Conservation (phyloP, 108 stramenopile species). For the Fistulifera solaris region DNA sequence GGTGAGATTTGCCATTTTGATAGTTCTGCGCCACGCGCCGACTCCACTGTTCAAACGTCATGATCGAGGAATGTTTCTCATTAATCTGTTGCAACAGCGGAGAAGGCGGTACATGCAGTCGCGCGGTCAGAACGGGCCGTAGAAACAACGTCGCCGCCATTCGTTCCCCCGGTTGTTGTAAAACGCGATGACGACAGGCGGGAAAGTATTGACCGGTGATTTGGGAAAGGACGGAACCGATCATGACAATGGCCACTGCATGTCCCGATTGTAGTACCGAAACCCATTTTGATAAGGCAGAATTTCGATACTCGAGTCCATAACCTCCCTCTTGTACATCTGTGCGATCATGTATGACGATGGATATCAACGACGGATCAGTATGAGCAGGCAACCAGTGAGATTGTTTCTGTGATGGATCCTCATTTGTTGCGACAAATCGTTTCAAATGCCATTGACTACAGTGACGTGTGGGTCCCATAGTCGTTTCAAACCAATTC, state of each 20-base stretch:
- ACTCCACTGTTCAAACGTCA: conserved; percentile 19
- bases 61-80: conserved; percentile 2
- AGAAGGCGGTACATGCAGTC: conserved; percentile 36
- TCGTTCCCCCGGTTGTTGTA: conserved; percentile 24
- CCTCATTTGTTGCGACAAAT: conserved; percentile 17
- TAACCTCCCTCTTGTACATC: conserved; percentile 28
- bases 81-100: conserved; percentile 12
- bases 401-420: conserved; percentile 10
- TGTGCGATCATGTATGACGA: conserved; percentile 53
- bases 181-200: conserved; percentile 58
- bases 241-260: conserved; percentile 60
- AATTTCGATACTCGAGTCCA: conserved; percentile 41
- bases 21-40: conserved; percentile 18
- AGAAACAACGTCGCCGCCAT: conserved; percentile 73
- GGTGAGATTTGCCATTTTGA: conserved; percentile 11
- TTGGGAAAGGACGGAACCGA: conserved; percentile 61
- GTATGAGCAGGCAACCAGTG: conserved; percentile 64
- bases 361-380: conserved; percentile 76
- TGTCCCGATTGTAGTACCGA: conserved; percentile 56
- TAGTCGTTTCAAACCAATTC: conserved; percentile 41
- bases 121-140: conserved; percentile 42
- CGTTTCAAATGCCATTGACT: conserved; percentile 85
- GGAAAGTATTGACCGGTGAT: conserved; percentile 48
- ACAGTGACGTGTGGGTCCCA: conserved; percentile 44
- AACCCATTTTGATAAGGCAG: conserved; percentile 28